Evolutionary conservation across 2,329 filamentous ascomycete genomes (phyloP), one percentile per base, ranked within the genome.

Genomic region (Calonectria hawksworthii): DNA sequence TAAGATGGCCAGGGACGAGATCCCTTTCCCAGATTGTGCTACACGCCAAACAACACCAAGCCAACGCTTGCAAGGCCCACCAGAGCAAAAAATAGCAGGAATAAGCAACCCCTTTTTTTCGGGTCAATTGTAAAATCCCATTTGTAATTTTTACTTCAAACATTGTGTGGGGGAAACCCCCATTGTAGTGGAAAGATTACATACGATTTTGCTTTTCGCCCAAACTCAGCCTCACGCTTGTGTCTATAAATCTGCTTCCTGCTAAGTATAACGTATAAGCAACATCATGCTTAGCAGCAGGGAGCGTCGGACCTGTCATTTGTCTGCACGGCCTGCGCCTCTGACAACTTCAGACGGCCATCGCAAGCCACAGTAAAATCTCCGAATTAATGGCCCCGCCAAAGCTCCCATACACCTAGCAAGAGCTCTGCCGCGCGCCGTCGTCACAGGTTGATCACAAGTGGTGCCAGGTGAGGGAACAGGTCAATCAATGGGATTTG

Each of bases 1-100:
- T 64, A 47, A 64, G 36, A 30, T 64, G 61, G 38, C 38, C 61
- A 47, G 65, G 59, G 50, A 56, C 38, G 52, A 68, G 51, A 74
- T 74, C 63, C 73, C 36, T 50, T 50, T 56, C 34, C n/a, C 23
- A 32, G 54, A 30, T 36, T 13, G 51, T 52, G 26, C 16, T 21
- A 21, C 38, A 30, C 51, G 18, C 51, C 56, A 61, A 61, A 61
- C 56, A 61, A 61, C 56, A 38, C 56, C 56, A 30, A 52, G n/a
- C 59, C 30, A 44, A n/a, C 23, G 32, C 38, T 54, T 30, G 38
- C 36, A 6, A 30, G 23, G 61, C 16, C 61, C 36, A 64, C 26
- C 26, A n/a, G 5, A 3, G 10, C 2, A 21, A 14, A 23, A 38
- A 18, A 36, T 3, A 34, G 18, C 6, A 23, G 14, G 3, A 30